phyloP scores from a whole-genome alignment of 2,329 filamentous ascomycete genomes.

The Nemania sp. region DNA sequence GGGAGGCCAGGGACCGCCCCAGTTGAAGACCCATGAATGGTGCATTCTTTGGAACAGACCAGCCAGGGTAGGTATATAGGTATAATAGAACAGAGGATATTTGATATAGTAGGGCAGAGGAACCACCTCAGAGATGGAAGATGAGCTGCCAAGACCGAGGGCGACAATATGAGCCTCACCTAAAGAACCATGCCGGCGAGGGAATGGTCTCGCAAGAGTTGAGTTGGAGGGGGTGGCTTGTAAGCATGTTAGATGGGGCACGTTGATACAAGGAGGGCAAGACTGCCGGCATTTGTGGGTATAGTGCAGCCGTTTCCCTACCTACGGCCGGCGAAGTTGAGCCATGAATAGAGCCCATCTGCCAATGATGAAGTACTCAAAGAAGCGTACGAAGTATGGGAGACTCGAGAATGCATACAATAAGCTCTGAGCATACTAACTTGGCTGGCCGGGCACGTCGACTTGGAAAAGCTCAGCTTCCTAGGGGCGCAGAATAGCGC shows the following conservation, averaged over 20 bases:
- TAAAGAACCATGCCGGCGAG: conserved; percentile 21
- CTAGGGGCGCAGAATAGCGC: conserved; percentile 29
- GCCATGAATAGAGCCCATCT: conserved; percentile 25
- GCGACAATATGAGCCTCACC: conserved; percentile 26
- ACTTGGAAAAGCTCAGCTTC: conserved; percentile 40
- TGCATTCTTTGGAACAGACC: conserved; percentile 38
- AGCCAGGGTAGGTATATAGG: conserved; percentile 38
- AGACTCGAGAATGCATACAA: too few species aligned
- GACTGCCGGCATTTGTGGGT: conserved; percentile 4
- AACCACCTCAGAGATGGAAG: conserved; percentile 23
- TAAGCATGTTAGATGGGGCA: conserved; percentile 18
- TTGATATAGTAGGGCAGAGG: conserved; percentile 38
- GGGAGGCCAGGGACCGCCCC: conserved; percentile 39
- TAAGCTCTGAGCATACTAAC: conserved; percentile 22
- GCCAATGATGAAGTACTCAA: too few species aligned
- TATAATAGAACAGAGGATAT: conserved; percentile 39
- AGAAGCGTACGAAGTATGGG: too few species aligned
- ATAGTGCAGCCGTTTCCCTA: conserved; percentile 7
- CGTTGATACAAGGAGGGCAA: conserved; percentile 18
- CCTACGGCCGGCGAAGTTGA: background rate
- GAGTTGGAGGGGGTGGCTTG: conserved; percentile 44
- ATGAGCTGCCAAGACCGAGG: conserved; percentile 23
- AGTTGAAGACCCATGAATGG: conserved; percentile 36
- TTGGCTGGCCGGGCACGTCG: conserved; percentile 38
- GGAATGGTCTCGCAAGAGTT: conserved; percentile 12